Evolutionary conservation across 257 asterid genomes (phyloP), one percentile per base, ranked within the genome.

Genomic region (Mentha longifolia): DNA sequence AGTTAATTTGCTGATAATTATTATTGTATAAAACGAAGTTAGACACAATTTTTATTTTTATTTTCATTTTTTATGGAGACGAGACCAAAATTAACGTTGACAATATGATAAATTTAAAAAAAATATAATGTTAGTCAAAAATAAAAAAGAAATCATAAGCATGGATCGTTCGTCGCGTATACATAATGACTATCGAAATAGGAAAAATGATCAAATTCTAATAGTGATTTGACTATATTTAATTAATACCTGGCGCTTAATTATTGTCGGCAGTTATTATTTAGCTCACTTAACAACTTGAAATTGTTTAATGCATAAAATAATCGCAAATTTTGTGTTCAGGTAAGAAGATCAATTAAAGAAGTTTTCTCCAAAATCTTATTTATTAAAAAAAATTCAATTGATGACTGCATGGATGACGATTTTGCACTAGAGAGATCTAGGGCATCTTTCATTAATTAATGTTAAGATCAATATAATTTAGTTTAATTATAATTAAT

Each of bases 391-490:
- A n/a, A n/a, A 20, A 71, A 70, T 30, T 42, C 0, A 4, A 1
- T 28, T n/a, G 77, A 79, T 84, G 87, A 81, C 82, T 7, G 3
- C 74, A 80, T 33, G 79, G 6, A 42, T 83, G 85, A 83, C 83
- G 82, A 7, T 19, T 43, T 58, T 31, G 67, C 75, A 52, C 70
- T 43, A 20, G 65, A 65, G 67, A 56, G 25, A 65, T 63, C 65
- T 56, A 12, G n/a, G 9, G 16, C 20, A 70, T 20, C 43, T 74
- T 71, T 45, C 7, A 37, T 17, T 66, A 46, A 15, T 77, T 62
- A 25, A 69, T 60, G 35, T 20, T 19, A 35, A 22, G n/a, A 45
- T 65, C 17, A 50, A 54, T 50, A 47, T 20, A 1, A 28, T 67
- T 50, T 42, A 8, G 47, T 42, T 42, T 52, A 6, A 47, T 1